Percentiles rank a stretch among this genome's conserved stretches.
phyloP scores from a whole-genome alignment of 768 basidiomycete species.

The Phallus indusiatus region DNA sequence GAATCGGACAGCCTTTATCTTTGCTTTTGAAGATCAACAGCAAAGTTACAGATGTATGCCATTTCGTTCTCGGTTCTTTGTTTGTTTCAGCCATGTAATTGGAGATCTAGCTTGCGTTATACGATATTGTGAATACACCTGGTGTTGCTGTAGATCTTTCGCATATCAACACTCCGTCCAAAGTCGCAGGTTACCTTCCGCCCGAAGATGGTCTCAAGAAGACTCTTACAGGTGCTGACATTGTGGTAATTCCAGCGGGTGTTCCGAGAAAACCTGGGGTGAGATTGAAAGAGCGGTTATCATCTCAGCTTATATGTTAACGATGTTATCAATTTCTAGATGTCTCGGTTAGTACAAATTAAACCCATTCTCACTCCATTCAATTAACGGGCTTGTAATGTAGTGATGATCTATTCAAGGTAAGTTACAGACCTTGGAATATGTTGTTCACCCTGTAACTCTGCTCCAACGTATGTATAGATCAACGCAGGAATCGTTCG shows the following conservation, averaged over 20 bases:
- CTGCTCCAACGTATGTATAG: slow-evolving; percentile 28
- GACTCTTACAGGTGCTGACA: slow-evolving; percentile 72
- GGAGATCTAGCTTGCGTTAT: slow-evolving; percentile 61
- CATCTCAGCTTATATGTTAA: not conserved
- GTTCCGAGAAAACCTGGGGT: slow-evolving; percentile 93
- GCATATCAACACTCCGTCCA: slow-evolving; percentile 85
- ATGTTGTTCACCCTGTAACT: not conserved
- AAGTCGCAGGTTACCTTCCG: slow-evolving; percentile 68
- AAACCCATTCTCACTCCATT: not conserved
- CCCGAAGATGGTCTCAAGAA: slow-evolving; percentile 77
- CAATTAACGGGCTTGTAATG: slow-evolving; percentile 5
- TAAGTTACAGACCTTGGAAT: slow-evolving; percentile 20
- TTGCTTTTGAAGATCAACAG: slow-evolving; percentile 85
- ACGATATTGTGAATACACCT: slow-evolving; percentile 96
- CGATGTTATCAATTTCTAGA: slow-evolving; percentile 23
- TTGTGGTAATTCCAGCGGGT: slow-evolving; percentile 95
- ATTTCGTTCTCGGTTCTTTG: not conserved
- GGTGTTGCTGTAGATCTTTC: slow-evolving; percentile 94
- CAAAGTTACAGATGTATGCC: slow-evolving; percentile 60
- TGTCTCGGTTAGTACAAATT: slow-evolving; percentile 35
- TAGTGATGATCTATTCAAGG: slow-evolving; percentile 96
- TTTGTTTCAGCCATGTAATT: slow-evolving; percentile 1
- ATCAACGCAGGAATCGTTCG: slow-evolving; percentile 97
- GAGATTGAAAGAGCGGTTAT: slow-evolving; percentile 23
- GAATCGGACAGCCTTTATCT: slow-evolving; percentile 94